phyloP scores from a whole-genome alignment of 352 stramenopile species.

The Phytophthora cajani region DNA sequence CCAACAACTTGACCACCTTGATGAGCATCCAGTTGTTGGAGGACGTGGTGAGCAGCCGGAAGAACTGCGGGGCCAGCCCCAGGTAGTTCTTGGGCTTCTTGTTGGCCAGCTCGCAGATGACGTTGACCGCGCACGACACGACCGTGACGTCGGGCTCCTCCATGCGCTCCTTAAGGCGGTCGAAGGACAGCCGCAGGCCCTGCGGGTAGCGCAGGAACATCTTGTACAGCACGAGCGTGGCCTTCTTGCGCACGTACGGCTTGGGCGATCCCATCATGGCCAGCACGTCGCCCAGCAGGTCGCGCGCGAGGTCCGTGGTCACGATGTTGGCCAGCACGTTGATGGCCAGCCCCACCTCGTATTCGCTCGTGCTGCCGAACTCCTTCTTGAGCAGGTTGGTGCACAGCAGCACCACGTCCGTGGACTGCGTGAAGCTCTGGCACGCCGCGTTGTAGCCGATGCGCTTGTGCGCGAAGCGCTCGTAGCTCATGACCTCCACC shows the following conservation, averaged over 20 bases:
- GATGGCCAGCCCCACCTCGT: conserved; percentile 97
- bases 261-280: conserved; percentile 94
- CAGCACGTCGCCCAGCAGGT: conserved; percentile 93
- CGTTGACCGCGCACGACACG: conserved; percentile 98
- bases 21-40: conserved; percentile 99
- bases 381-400: conserved; percentile 99
- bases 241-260: conserved; percentile 98
- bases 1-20: conserved; percentile 99
- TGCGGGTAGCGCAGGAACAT: conserved; percentile 99
- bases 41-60: conserved; percentile 96
- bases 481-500: conserved; percentile 98
- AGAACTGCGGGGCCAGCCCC: conserved; percentile 97
- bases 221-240: conserved; percentile 98
- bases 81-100: conserved; percentile 99
- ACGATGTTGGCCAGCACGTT: conserved; percentile 99
- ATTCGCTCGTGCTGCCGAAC: conserved; percentile 90
- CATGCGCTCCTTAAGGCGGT: conserved; percentile 96
- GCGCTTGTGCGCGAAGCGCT: conserved; percentile 96
- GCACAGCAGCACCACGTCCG: conserved; percentile 98
- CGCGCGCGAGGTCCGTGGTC: conserved; percentile 95
- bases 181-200: conserved; percentile 97
- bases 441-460: conserved; percentile 96
- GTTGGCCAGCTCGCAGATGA: conserved; percentile 99
- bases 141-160: conserved; percentile 96
- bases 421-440: conserved; percentile 97